A percentile compares a stretch with the other conserved stretches of the same genome.
Evolutionary conservation across 805 yeast species (phyloP).

Genomic region (Saccharomycopsis sp.): DNA sequence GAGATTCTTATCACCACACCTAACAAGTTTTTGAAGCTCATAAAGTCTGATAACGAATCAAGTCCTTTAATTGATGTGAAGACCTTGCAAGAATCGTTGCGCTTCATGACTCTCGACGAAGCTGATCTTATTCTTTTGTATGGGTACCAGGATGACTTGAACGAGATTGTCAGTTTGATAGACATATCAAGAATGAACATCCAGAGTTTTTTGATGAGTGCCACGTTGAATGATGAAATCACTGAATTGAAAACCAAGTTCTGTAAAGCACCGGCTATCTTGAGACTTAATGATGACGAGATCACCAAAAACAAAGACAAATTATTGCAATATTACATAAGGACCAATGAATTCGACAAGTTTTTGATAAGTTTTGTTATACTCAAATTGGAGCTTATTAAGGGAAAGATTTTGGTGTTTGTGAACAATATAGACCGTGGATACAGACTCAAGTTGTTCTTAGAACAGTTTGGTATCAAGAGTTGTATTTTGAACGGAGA

Average conservation of each 20-base stretch:
- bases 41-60: constrained; percentile 41
- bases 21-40: constrained; percentile 52
- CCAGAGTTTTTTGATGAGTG: constrained; percentile 94
- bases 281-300: constrained; percentile 71
- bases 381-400: constrained; percentile 77
- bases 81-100: constrained; percentile 36
- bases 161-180: constrained; percentile 59
- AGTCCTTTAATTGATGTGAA: constrained; percentile 33
- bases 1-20: constrained; percentile 87
- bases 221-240: constrained; percentile 85
- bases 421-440: constrained; percentile 95
- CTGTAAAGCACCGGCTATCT: constrained; percentile 76
- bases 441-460: constrained; percentile 79
- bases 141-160: constrained; percentile 85
- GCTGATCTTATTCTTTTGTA: constrained; percentile 86
- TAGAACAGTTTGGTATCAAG: constrained; percentile 91
- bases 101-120: constrained; percentile 49
- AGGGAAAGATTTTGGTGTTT: constrained; percentile 85
- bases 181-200: constrained; percentile 36
- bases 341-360: constrained; percentile 83
- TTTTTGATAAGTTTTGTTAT: constrained; percentile 87
- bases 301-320: constrained; percentile 46
- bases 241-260: constrained; percentile 66
- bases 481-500: constrained; percentile 88
- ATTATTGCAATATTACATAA: constrained; percentile 79